phyloP scores from a whole-genome alignment of 352 stramenopile species.

The Lagenidium sp. region DNA sequence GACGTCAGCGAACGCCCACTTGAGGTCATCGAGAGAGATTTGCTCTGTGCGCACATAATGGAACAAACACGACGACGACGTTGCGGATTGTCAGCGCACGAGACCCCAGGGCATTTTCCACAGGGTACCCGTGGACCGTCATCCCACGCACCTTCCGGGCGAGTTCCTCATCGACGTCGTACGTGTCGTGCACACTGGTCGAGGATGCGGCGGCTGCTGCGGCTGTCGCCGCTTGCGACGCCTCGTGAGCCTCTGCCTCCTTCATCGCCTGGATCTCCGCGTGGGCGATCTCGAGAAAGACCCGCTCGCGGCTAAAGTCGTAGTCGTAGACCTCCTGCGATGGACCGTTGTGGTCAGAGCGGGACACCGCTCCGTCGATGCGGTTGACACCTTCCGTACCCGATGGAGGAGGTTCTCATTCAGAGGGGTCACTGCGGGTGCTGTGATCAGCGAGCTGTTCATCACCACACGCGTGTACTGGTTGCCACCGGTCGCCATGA shows the following conservation, averaged over 20 bases:
- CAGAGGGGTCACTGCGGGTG: conserved; percentile 25
- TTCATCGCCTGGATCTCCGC: conserved; percentile 44
- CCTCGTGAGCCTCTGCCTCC: conserved; percentile 13
- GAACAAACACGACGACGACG: not conserved
- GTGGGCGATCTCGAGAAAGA: conserved; percentile 60
- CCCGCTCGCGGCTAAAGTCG: conserved; percentile 57
- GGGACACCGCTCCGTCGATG: too few species aligned
- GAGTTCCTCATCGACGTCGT: conserved; percentile 27
- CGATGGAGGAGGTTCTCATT: conserved; percentile 55
- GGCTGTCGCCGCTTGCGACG: not conserved
- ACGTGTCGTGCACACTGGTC: conserved; percentile 16
- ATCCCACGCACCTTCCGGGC: conserved; percentile 22
- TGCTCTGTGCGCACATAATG: conserved; percentile 2
- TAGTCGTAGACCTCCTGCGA: conserved; percentile 62
- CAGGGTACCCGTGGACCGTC: not conserved
- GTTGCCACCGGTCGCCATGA: not conserved
- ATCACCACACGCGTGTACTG: conserved; percentile 44
- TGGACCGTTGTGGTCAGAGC: too few species aligned
- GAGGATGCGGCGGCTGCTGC: conserved; percentile 1
- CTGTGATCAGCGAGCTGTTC: conserved; percentile 39
- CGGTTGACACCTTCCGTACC: conserved; percentile 14
- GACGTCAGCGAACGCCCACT: conserved; percentile 17
- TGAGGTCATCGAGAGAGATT: conserved; percentile 27
- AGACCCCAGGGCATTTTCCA: not conserved
- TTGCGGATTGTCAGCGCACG: not conserved